phyloP scores from a whole-genome alignment of 768 basidiomycete genomes.

The Kwoniella dendrophila region DNA sequence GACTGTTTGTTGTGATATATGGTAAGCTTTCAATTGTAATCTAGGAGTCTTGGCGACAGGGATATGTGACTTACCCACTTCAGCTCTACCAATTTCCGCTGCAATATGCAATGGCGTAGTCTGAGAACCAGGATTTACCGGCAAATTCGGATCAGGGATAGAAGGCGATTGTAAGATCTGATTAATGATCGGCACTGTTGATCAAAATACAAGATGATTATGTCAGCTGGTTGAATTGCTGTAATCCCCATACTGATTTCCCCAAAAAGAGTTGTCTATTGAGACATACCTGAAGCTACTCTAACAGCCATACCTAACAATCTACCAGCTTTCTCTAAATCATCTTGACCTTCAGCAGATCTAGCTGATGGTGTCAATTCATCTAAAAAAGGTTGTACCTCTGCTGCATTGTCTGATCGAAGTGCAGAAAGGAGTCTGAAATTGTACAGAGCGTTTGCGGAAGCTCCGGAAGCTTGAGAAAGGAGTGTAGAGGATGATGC shows the following conservation, averaged over 20 bases:
- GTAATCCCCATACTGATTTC: no score
- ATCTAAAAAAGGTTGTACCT: constrained; percentile 50
- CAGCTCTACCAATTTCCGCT: constrained; percentile 40
- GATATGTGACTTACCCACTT: constrained; percentile 30
- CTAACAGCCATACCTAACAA: constrained; percentile 41
- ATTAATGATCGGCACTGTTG: constrained; percentile 33
- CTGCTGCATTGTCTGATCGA: constrained; percentile 46
- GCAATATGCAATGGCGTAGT: constrained; percentile 44
- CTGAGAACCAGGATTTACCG: constrained; percentile 12
- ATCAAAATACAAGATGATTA: background rate
- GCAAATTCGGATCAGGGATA: constrained; percentile 30
- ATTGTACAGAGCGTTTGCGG: constrained; percentile 42
- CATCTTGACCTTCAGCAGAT: constrained; percentile 26
- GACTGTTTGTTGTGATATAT: constrained; percentile 65
- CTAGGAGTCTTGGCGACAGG: background rate
- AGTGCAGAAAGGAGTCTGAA: constrained; percentile 50
- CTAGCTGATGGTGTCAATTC: constrained; percentile 35
- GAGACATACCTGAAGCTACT: constrained; percentile 40
- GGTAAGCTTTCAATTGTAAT: background rate
- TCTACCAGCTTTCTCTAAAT: constrained; percentile 25
- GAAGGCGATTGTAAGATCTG: constrained; percentile 22
- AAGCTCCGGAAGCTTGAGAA: constrained; percentile 9
- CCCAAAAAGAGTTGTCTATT: background rate
- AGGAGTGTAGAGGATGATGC: constrained; percentile 18
- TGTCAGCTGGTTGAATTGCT: no score